Evolutionary conservation across 495 filamentous ascomycete species (phyloP), one percentile per base, ranked within the genome.

Genomic region (Podospora pseudocomata): DNA sequence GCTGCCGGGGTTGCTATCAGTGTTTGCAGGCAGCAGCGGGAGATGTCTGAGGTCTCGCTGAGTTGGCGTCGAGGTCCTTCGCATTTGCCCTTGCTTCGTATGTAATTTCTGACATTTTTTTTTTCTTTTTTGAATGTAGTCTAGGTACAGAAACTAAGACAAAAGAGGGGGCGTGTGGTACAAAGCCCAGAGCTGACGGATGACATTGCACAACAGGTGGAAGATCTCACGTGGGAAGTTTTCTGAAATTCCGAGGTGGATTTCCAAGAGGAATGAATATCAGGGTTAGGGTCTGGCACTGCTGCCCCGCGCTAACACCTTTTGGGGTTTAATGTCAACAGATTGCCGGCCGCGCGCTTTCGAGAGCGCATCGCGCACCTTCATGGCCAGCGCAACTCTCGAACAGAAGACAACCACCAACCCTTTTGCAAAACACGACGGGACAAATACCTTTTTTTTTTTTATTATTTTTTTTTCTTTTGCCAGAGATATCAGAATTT

Each of bases 261-360:
- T 23, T 23, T 23, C 23, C 23, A 23, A 23, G 23, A 23, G 23
- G 23, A 23, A 49, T 11, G 39, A 16, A 49, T 11, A 49, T 5
- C 9, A 16, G 39, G 39, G 39, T 49, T 49, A 49, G 39, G 39
- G 39, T 49, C 13, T 11, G 9, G 9, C 15, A 5, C 2, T 18
- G 39, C 7, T 49, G 39, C 39, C 39, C 39, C 13, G 56, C 68
- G 60, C 64, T 54, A 16, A 18, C 59, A 49, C 15, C 26, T 64
- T 66, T 57, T 6, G 68, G 68, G 28, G 63, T 63, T 63, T 4
- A 20, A 28, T 49, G n/a, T 70, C 64, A 70, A 70, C 68, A 70
- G 66, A 69, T 44, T 44, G 39, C 39, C 39, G 39, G 39, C 39
- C 9, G 39, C 39, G 39, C 0, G 19, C 56, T 59, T 58, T 16